Conservation (phyloP, 2,329 filamentous ascomycete species). For the Xylariaceae sp. region DNA sequence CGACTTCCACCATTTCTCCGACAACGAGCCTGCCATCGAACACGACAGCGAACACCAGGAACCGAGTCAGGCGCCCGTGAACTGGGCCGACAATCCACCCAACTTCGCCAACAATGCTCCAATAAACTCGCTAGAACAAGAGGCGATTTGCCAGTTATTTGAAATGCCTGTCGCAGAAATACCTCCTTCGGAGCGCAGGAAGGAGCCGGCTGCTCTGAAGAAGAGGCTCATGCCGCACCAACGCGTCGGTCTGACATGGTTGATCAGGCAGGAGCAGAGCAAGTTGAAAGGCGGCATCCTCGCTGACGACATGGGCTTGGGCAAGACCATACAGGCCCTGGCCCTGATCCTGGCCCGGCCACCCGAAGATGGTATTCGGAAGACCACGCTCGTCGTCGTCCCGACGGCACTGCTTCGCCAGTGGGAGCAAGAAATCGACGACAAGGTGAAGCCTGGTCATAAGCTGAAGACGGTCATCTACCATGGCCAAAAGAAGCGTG, state of each 20-base stretch:
- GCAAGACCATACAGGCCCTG: slow-evolving; percentile 29
- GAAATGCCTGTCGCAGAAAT: slow-evolving; percentile 15
- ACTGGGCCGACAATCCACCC: no score
- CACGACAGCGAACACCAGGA: neutral
- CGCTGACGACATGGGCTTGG: slow-evolving; percentile 29
- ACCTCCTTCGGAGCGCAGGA: slow-evolving; percentile 12
- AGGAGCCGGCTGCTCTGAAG: slow-evolving; percentile 9
- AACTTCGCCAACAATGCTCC: no score
- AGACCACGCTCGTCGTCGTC: slow-evolving; percentile 28
- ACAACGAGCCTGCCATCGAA: neutral
- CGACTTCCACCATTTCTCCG: no score
- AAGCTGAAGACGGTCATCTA: slow-evolving; percentile 26
- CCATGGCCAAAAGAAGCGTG: slow-evolving; percentile 20
- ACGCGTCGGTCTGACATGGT: slow-evolving; percentile 26
- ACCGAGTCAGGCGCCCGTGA: neutral
- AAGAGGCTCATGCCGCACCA: slow-evolving; percentile 25
- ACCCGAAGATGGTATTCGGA: slow-evolving; percentile 17
- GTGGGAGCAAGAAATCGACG: slow-evolving; percentile 26
- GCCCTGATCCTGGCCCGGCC: slow-evolving; percentile 26
- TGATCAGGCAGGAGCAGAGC: slow-evolving; percentile 26
- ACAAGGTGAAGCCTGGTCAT: slow-evolving; percentile 25
- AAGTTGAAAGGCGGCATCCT: slow-evolving; percentile 25
- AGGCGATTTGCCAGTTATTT: slow-evolving; percentile 15
- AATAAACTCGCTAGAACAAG: slow-evolving; percentile 8
- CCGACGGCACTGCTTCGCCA: slow-evolving; percentile 25